A percentile compares a stretch with the other conserved stretches of the same genome.
phyloP scores from a whole-genome alignment of 2,329 filamentous ascomycete species.

The Bertia moriformis region DNA sequence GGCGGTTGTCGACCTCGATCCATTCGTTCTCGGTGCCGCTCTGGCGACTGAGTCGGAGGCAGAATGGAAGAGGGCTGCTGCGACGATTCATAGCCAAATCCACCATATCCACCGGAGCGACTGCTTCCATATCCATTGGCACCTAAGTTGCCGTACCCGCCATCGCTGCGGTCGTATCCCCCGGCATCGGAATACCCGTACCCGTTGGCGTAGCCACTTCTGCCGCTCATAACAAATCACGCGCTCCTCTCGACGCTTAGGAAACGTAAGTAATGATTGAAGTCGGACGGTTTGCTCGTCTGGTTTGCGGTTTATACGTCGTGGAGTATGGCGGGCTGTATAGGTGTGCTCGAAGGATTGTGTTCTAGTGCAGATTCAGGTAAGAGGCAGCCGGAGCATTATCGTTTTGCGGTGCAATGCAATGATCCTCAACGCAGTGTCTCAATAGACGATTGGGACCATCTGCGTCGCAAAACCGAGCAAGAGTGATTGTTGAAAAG shows the following conservation, averaged over 20 bases:
- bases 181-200: constrained; percentile 17
- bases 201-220: constrained; percentile 18
- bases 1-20: constrained; percentile 12
- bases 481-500: too few species aligned
- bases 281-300: too few species aligned
- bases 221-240: constrained; percentile 16
- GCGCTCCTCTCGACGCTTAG: too few species aligned
- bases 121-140: constrained; percentile 14
- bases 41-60: constrained; percentile 8
- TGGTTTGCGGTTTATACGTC: constrained; percentile 1
- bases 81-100: constrained; percentile 18
- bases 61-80: constrained; percentile 2
- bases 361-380: too few species aligned
- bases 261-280: too few species aligned
- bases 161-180: constrained; percentile 17
- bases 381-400: too few species aligned
- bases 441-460: too few species aligned
- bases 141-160: constrained; percentile 13
- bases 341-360: too few species aligned
- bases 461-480: too few species aligned
- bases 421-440: too few species aligned
- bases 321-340: not conserved
- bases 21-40: constrained; percentile 14
- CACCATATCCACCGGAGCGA: constrained; percentile 25
- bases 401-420: too few species aligned